Conservation (phyloP, 306 rosid genomes). For the Argentina anserina region DNA sequence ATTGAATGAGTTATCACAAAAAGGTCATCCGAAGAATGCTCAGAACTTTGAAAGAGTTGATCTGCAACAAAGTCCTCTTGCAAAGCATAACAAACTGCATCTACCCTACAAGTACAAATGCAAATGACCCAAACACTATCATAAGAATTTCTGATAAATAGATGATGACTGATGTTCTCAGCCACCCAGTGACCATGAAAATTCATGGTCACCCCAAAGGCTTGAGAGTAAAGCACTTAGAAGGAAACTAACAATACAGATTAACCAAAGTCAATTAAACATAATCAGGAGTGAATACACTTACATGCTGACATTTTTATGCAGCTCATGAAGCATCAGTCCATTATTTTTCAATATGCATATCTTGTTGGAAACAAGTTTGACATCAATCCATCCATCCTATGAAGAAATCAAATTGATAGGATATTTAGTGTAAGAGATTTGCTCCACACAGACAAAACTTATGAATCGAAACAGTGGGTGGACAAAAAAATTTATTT, state of each 20-base stretch:
- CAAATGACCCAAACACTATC: neutral
- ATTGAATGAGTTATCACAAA: slow-evolving; percentile 50
- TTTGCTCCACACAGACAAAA: slow-evolving; percentile 6
- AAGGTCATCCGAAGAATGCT: slow-evolving; percentile 65
- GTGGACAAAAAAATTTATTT: slow-evolving; percentile 5
- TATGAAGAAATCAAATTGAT: slow-evolving; percentile 38
- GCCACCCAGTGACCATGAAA: neutral
- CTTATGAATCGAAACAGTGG: slow-evolving; percentile 12
- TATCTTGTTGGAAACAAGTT: slow-evolving; percentile 64
- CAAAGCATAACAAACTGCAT: slow-evolving; percentile 56
- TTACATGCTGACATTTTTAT: slow-evolving; percentile 49
- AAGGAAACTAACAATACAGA: neutral
- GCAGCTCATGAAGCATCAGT: slow-evolving; percentile 46
- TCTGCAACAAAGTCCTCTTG: slow-evolving; percentile 94
- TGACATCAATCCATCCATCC: slow-evolving; percentile 85
- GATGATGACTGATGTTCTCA: neutral
- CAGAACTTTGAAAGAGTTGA: slow-evolving; percentile 82
- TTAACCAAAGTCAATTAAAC: slow-evolving; percentile 14
- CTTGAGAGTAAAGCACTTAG: neutral
- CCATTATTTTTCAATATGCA: slow-evolving; percentile 82
- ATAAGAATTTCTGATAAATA: neutral
- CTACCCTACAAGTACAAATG: slow-evolving; percentile 54
- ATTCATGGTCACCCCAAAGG: neutral
- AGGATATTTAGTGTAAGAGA: slow-evolving; percentile 18
- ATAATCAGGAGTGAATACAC: slow-evolving; percentile 22